phyloP scores from a whole-genome alignment of 495 filamentous ascomycete species.

The Hyaloscypha hepaticicola region DNA sequence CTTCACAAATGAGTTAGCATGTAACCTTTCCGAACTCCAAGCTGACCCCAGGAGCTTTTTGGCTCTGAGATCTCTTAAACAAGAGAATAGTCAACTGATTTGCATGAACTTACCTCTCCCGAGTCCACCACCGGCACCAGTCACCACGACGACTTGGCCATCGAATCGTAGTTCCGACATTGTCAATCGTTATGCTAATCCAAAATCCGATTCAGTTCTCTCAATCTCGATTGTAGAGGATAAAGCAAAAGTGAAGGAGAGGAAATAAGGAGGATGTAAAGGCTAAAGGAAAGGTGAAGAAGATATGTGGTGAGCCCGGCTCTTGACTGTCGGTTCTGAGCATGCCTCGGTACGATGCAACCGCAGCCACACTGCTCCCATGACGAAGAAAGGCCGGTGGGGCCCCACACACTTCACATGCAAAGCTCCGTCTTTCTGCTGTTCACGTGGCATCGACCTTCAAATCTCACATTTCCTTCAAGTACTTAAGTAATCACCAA shows the following conservation, averaged over 20 bases:
- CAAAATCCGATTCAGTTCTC: slow-evolving; percentile 1
- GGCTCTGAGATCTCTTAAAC: too few species aligned
- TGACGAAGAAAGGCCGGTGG: not conserved
- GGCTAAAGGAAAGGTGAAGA: slow-evolving; percentile 30
- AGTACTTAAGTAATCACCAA: not conserved
- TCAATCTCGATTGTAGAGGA: not conserved
- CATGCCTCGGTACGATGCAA: slow-evolving; percentile 2
- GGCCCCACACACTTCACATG: slow-evolving; percentile 5
- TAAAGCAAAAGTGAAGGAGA: slow-evolving; percentile 15
- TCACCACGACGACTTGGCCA: slow-evolving; percentile 95
- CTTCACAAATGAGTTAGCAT: not conserved
- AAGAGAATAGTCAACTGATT: too few species aligned
- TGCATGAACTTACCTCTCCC: slow-evolving; percentile 44
- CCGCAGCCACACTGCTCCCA: not conserved
- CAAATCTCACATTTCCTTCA: not conserved
- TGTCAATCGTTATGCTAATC: slow-evolving; percentile 29
- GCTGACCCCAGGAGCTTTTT: too few species aligned
- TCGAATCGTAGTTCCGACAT: slow-evolving; percentile 90
- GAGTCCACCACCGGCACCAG: slow-evolving; percentile 91
- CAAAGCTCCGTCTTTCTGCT: not conserved
- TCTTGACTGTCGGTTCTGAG: slow-evolving; percentile 11
- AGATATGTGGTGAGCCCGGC: not conserved
- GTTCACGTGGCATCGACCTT: not conserved
- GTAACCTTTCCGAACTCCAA: slow-evolving; percentile 67
- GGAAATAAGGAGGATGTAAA: slow-evolving; percentile 25